Base-by-base conservation (phyloP, 176 grass and related monocot species). In the Luzula sylvatica region DNA sequence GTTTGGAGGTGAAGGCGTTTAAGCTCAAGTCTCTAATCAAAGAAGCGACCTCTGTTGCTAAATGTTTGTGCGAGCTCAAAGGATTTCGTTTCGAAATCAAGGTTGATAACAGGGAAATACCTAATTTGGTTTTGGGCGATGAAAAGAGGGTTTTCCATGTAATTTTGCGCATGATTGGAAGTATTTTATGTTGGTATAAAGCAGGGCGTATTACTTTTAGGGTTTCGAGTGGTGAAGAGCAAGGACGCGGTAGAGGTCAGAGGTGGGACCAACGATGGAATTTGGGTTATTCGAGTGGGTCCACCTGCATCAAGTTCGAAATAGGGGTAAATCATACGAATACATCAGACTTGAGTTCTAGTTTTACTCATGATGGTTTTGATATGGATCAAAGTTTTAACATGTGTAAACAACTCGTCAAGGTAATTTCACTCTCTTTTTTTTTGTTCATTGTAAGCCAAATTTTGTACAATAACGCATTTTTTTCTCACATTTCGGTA, bases 81-180 rank as follows among this genome's bases (percentile, higher is more conserved):
- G 75, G 81, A 16, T 61, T 85, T 11, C 35, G 57, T 27, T 85
- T 85, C 15, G 3, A 59, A 1, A 72, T 86, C 48, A 65, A 72
- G 0, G 49, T 86, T 0, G 75, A 75, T 25, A 86, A 86, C 9
- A 7, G 9, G 5, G 19, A 52, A 1, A 26, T 89, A 26, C 75
- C 67, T 0, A 58, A 72, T 27, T 70, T 50, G 23, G 79, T 83
- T 6, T 32, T 89, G n/a, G 79, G 85, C 32, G 79, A 89, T 15
- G 85, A 89, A 18, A 83, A 28, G 20, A 48, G 79, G 23, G 70
- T 83, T 26, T 78, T 80, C 51, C 79, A 83, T 15, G 61, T 83
- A 9, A 45, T 89, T 4, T 60, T 89, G 56, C 75, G 79, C 35
- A 83, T 83, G 50, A 44, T 79, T 11, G 79, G 56, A 4, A 40